Base-by-base conservation (phyloP, 1,139 yeast genomes). In the Saccharomyces hybrid region DNA sequence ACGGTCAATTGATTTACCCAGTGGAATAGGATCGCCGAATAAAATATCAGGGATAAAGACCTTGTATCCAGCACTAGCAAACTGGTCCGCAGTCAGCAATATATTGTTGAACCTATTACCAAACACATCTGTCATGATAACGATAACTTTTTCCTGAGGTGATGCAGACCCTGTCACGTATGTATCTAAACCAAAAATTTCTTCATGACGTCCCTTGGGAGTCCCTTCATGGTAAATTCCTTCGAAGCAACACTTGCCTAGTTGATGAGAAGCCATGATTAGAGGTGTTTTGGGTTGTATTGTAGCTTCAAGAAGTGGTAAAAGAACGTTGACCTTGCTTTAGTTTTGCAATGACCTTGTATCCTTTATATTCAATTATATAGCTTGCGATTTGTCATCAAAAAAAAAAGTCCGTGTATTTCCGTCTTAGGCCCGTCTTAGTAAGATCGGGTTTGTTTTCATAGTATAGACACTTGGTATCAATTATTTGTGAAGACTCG, bases 41-140 rank as follows among this genome's bases (percentile, higher is more conserved):
- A 88, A 77, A 57, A 88, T 77, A 68, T 89, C 97, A 12, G 96
- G 96, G 48, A 86, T 73, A 54, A 85, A 73, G 0, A 86, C 93
- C 47, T 77, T 78, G 73, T 78, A 87, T 28, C 84, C 84, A n/a
- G 79, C 78, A 51, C 71, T 71, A 51, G 93, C 86, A 56, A 85
- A 77, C 54, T 78, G 75, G 68, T 89, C 97, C 29, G 96, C 96
- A 59, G 86, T 66, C 44, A 75, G 58, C 42, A 63, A 72, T 31
- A 73, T 73, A 70, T 89, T 89, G 67, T 73, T 73, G 65, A 76
- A 76, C 50, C 73, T 71, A 67, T 78, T 72, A 49, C 97, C 97
- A 59, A 69, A 80, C 53, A 89, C 73, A 67, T 90, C 97, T 51
- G 95, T 78, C 48, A 83, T 61, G 51, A 87, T 76, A 31, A 87